These are phyloP conservation scores for Neopestalotiopsis sp. DNA, from an alignment of 2,329 filamentous ascomycete species.

Conservation along the genomic window DNA sequence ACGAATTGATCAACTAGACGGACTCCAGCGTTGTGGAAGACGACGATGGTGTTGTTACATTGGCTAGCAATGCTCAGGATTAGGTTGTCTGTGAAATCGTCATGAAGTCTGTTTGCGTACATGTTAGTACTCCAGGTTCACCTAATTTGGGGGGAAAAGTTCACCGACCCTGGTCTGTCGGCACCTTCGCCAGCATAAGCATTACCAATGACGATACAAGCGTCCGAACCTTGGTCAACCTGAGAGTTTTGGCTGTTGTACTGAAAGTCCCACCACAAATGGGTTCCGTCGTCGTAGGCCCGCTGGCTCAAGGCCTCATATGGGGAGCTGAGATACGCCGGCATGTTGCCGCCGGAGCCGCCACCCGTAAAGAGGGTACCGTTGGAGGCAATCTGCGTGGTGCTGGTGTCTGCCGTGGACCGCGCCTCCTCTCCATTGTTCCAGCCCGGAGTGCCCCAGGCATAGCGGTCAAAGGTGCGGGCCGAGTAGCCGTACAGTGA, in stretches of 20 bases:
- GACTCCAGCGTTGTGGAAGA: conserved; percentile 67
- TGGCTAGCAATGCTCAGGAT: conserved; percentile 54
- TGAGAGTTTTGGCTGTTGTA: conserved; percentile 38
- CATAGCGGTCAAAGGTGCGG: conserved; percentile 45
- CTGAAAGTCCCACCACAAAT: conserved; percentile 53
- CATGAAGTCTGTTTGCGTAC: conserved; percentile 48
- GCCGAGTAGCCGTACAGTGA: conserved; percentile 68
- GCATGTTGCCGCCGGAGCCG: conserved; percentile 46
- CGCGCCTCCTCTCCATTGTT: conserved; percentile 34
- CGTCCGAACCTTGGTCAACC: conserved; percentile 50
- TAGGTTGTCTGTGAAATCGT: conserved; percentile 61
- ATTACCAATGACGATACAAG: conserved; percentile 66
- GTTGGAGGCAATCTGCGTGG: conserved; percentile 45
- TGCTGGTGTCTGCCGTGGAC: conserved; percentile 15
- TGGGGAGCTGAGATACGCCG: conserved; percentile 41
- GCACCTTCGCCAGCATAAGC: conserved; percentile 69
- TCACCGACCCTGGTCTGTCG: conserved; percentile 48
- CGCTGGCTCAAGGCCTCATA: conserved; percentile 47
- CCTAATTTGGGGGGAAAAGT: neutral
- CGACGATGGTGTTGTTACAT: conserved; percentile 66
- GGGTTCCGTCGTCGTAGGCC: conserved; percentile 50
- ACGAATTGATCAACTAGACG: conserved; percentile 64
- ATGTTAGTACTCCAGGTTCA: neutral
- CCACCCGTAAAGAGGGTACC: conserved; percentile 53
- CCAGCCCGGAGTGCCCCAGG: conserved; percentile 38